Percentiles rank a stretch among this genome's conserved stretches.
Conservation (phyloP, 2,329 filamentous ascomycete genomes). For the Paraphoma chrysanthemicola region DNA sequence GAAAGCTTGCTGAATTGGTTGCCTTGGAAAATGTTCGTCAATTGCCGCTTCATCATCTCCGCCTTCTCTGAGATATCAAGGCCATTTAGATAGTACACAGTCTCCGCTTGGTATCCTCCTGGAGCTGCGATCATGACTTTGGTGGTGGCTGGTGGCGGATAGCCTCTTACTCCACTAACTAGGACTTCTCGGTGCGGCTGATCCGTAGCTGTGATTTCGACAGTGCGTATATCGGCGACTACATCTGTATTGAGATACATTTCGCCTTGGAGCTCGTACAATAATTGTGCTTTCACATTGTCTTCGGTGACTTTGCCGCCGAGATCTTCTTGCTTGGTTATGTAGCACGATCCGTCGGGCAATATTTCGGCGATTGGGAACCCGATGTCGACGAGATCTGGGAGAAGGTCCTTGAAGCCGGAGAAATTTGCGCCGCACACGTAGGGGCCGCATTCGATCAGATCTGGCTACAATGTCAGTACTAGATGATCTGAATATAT, state of each 20-base stretch:
- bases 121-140: neutral
- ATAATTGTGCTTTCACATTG: neutral
- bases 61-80: neutral
- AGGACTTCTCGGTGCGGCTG: neutral
- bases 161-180: neutral
- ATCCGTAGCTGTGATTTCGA: neutral
- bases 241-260: constrained; percentile 17
- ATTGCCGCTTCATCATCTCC: neutral
- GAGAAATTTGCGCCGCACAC: neutral
- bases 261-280: constrained; percentile 5
- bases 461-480: neutral
- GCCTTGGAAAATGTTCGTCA: no score
- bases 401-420: neutral
- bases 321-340: neutral
- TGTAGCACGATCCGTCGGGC: neutral
- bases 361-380: neutral
- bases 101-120: neutral
- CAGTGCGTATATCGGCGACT: constrained; percentile 7
- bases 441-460: neutral
- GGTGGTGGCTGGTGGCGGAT: neutral
- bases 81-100: neutral
- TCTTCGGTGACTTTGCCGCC: neutral
- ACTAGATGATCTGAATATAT: no score
- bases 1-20: no score
- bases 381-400: neutral